These are phyloP conservation scores for Beta macrorhiza DNA, from an alignment of 179 eudicot species.

Conservation along the genomic window DNA sequence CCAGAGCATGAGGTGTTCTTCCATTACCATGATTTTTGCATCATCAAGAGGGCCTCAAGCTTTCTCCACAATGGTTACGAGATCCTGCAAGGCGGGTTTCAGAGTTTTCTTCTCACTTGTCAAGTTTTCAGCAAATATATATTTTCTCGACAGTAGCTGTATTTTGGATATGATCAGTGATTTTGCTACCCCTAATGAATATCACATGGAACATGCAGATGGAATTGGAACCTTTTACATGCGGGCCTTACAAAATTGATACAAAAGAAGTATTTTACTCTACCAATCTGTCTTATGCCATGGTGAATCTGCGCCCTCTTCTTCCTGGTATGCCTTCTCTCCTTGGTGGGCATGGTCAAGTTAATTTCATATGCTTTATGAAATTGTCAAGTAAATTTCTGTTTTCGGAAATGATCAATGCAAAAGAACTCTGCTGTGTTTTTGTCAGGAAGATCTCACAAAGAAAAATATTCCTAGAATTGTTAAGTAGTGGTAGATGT, in stretches of 20 bases:
- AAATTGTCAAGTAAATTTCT: too few species aligned
- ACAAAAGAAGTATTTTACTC: conserved; percentile 49
- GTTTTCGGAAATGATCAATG: too few species aligned
- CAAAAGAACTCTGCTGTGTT: too few species aligned
- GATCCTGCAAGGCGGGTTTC: conserved; percentile 34
- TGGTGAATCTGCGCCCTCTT: conserved; percentile 87
- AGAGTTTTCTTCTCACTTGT: conserved; percentile 3
- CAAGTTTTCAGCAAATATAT: neutral
- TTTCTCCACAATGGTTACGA: conserved; percentile 30
- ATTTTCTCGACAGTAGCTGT: neutral
- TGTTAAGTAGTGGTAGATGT: too few species aligned
- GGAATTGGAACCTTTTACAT: conserved; percentile 48
- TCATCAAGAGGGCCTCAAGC: conserved; percentile 34
- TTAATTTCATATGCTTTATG: too few species aligned
- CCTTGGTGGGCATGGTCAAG: too few species aligned
- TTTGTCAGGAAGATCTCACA: too few species aligned
- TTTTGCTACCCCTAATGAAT: conserved; percentile 8
- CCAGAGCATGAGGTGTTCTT: conserved; percentile 21
- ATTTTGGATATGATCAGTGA: neutral
- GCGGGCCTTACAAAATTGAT: conserved; percentile 62
- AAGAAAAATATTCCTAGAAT: too few species aligned
- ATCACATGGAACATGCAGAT: conserved; percentile 43
- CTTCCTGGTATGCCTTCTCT: conserved; percentile 61
- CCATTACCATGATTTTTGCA: conserved; percentile 16
- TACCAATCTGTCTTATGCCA: conserved; percentile 35